A percentile compares a stretch with the other conserved stretches of the same genome.
Evolutionary conservation across 1,284 basidiomycete species (phyloP).

Genomic region (Ustilago xerochloae): DNA sequence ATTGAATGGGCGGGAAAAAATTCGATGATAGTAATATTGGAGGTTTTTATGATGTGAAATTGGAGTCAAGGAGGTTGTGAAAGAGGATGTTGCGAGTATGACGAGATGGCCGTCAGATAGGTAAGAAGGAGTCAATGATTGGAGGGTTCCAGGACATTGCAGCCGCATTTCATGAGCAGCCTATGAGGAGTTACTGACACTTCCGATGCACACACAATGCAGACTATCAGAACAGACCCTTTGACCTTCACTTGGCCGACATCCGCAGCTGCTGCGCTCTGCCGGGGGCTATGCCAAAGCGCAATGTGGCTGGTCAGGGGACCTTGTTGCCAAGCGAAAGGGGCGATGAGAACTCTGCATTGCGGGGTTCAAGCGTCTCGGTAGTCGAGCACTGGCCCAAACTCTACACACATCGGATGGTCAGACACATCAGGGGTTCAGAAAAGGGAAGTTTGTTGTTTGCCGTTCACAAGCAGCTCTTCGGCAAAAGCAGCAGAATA

Average conservation of each 20-base stretch:
- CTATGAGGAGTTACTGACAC: too few relatives aligned
- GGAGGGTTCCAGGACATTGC: too few relatives aligned
- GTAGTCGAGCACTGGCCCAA: not conserved
- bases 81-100: too few relatives aligned
- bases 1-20: too few relatives aligned
- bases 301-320: not conserved
- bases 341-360: not conserved
- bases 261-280: not conserved
- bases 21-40: too few relatives aligned
- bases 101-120: too few relatives aligned
- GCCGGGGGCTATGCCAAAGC: not conserved
- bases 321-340: not conserved
- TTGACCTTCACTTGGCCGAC: too few relatives aligned
- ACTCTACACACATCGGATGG: not conserved
- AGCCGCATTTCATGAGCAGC: too few relatives aligned
- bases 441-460: not conserved
- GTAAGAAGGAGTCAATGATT: too few relatives aligned
- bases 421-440: not conserved
- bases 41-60: too few relatives aligned
- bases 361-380: not conserved
- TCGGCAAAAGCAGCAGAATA: not conserved
- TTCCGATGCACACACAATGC: not conserved
- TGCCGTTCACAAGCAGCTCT: not conserved
- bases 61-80: too few relatives aligned
- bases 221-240: too few relatives aligned